These are phyloP conservation scores for Musa troglodytarum DNA, from an alignment of 176 grass and related monocot genomes.

Conservation along the genomic window DNA sequence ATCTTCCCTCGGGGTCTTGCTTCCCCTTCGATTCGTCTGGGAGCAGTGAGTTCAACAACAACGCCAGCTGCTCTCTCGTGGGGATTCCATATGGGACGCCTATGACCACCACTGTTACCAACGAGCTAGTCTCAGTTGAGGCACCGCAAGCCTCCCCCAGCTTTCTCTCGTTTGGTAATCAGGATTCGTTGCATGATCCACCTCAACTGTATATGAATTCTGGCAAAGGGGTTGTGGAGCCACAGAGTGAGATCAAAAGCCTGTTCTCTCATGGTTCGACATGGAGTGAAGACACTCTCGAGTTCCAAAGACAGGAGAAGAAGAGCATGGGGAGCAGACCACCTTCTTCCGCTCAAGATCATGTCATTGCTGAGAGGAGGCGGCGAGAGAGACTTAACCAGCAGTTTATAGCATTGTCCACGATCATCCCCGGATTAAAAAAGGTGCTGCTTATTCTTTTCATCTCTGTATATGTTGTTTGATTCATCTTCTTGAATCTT, in stretches of 20 bases:
- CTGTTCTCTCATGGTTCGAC: conserved; percentile 21
- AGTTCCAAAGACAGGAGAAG: conserved; percentile 2
- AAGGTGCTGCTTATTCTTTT: conserved; percentile 33
- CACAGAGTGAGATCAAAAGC: conserved; percentile 46
- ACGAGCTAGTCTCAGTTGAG: not conserved
- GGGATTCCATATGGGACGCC: not conserved
- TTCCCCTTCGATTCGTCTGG: not conserved
- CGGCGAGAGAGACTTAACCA: conserved; percentile 92
- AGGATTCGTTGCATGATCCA: conserved; percentile 3
- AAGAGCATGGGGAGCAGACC: too few relatives aligned
- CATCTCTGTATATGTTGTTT: not conserved
- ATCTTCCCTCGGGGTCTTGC: not conserved
- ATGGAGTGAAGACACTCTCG: conserved; percentile 47
- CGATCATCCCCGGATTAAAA: conserved; percentile 85
- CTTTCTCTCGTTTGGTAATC: conserved; percentile 65
- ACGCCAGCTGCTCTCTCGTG: not conserved
- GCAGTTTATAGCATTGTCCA: conserved; percentile 85
- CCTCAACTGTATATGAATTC: not conserved
- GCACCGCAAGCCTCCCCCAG: conserved; percentile 42
- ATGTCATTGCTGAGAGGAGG: conserved; percentile 81
- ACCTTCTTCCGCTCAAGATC: conserved; percentile 47
- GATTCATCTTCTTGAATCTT: too few relatives aligned
- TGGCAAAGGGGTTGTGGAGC: conserved; percentile 21
- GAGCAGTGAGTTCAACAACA: not conserved
- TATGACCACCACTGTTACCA: not conserved